phyloP scores from a whole-genome alignment of 2,329 filamentous ascomycete species.

The Epichloe sibirici region DNA sequence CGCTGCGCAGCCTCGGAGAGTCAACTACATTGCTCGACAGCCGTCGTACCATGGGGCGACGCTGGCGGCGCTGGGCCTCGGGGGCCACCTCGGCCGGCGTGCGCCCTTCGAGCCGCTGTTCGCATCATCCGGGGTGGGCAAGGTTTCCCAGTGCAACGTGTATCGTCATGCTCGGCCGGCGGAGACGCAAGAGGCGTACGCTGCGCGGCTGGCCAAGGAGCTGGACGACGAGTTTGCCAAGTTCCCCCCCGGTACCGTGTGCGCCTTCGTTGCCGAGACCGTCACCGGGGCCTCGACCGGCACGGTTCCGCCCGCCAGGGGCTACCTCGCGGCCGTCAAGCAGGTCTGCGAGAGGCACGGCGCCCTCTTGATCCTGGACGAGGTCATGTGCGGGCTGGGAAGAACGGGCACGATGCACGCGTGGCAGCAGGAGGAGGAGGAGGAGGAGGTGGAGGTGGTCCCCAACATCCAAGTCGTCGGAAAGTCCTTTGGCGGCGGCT shows the following conservation, averaged over 20 bases:
- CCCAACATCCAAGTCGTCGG: slow-evolving; percentile 56
- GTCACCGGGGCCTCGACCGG: slow-evolving; percentile 37
- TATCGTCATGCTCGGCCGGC: background rate
- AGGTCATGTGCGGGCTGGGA: slow-evolving; percentile 59
- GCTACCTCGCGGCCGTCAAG: slow-evolving; percentile 43
- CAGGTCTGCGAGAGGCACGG: slow-evolving; percentile 42
- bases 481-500: slow-evolving; percentile 54
- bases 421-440: slow-evolving; percentile 44
- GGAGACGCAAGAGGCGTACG: slow-evolving; percentile 29
- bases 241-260: slow-evolving; percentile 27
- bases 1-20: slow-evolving; percentile 21
- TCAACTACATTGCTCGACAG: slow-evolving; percentile 29
- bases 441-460: slow-evolving; percentile 10
- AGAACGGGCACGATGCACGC: slow-evolving; percentile 49
- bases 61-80: too few species aligned
- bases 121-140: too few species aligned
- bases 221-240: slow-evolving; percentile 34
- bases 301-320: slow-evolving; percentile 35
- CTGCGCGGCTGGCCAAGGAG: slow-evolving; percentile 27
- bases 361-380: slow-evolving; percentile 42
- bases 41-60: slow-evolving; percentile 33
- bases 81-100: too few species aligned
- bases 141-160: too few species aligned
- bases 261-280: slow-evolving; percentile 38
- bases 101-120: too few species aligned